Evolutionary conservation across 2,329 filamentous ascomycete genomes (phyloP).

Genomic region (Arthrobotrys entomopaga): DNA sequence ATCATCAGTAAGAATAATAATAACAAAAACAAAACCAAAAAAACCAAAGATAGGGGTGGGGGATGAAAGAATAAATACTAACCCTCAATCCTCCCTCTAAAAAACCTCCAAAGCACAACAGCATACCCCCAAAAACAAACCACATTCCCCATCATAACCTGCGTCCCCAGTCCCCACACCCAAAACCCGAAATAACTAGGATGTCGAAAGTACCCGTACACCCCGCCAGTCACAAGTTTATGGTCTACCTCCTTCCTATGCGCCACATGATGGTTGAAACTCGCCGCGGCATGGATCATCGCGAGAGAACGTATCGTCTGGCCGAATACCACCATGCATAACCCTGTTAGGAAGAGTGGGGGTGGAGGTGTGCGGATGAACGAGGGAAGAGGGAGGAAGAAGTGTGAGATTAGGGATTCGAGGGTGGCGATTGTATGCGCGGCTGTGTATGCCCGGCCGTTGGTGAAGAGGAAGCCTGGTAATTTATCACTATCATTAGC

Average conservation of each 20-base stretch:
- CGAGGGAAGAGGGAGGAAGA: slow-evolving; percentile 70
- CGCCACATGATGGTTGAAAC: slow-evolving; percentile 86
- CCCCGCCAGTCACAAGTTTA: slow-evolving; percentile 80
- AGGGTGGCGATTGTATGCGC: slow-evolving; percentile 79
- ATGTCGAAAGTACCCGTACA: slow-evolving; percentile 80
- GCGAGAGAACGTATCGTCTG: slow-evolving; percentile 81
- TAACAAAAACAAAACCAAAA: slow-evolving; percentile 11
- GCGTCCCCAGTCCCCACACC: slow-evolving; percentile 96
- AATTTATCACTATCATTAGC: slow-evolving; percentile 3
- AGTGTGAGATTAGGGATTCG: slow-evolving; percentile 74
- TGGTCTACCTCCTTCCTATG: slow-evolving; percentile 79
- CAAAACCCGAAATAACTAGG: slow-evolving; percentile 98
- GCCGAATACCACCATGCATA: slow-evolving; percentile 73
- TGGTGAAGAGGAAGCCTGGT: slow-evolving; percentile 77
- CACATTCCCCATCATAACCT: slow-evolving; percentile 85
- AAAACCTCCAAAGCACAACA: slow-evolving; percentile 85
- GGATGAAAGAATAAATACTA: slow-evolving; percentile 40
- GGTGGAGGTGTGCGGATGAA: slow-evolving; percentile 57
- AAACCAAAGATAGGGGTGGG: too few relatives aligned
- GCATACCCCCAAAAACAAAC: slow-evolving; percentile 80
- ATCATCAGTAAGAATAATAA: slow-evolving; percentile 18
- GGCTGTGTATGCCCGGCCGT: slow-evolving; percentile 84
- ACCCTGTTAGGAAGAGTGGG: slow-evolving; percentile 64
- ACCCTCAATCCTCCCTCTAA: slow-evolving; percentile 75
- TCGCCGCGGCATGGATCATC: slow-evolving; percentile 87